Percentiles rank a stretch among this genome's conserved stretches.
Evolutionary conservation across 2,329 filamentous ascomycete genomes (phyloP).

Genomic region (Diaporthe citriasiana): DNA sequence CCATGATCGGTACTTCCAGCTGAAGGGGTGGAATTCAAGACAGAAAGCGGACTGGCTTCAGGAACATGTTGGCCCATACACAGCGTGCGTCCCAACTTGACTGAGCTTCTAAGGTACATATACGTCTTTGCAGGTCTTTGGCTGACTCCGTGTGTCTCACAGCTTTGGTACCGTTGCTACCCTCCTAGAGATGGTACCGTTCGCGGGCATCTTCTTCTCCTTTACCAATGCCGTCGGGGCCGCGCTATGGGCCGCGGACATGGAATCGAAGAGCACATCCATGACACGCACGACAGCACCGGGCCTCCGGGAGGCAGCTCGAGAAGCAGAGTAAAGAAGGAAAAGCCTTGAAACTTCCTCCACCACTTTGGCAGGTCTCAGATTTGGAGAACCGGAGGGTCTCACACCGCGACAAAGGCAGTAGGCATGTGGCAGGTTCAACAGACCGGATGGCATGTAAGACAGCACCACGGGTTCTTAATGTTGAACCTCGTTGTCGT

Average conservation of each 20-base stretch:
- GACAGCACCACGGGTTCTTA: neutral
- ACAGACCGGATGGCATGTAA: neutral
- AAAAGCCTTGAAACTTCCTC: neutral
- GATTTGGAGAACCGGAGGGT: neutral
- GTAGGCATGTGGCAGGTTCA: slow-evolving; percentile 7
- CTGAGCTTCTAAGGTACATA: neutral
- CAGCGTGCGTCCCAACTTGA: slow-evolving; percentile 72
- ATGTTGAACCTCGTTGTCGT: neutral
- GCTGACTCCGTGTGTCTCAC: slow-evolving; percentile 25
- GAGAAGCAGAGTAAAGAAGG: slow-evolving; percentile 61
- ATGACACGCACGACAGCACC: slow-evolving; percentile 68
- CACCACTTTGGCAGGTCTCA: neutral
- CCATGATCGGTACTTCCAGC: slow-evolving; percentile 83
- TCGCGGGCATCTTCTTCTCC: slow-evolving; percentile 85
- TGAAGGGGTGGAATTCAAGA: slow-evolving; percentile 83
- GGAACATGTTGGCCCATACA: slow-evolving; percentile 81
- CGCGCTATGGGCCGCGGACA: slow-evolving; percentile 93
- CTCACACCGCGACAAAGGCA: neutral
- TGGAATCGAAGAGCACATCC: slow-evolving; percentile 71
- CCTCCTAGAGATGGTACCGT: slow-evolving; percentile 85
- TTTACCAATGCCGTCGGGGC: slow-evolving; percentile 95
- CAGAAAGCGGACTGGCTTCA: slow-evolving; percentile 79
- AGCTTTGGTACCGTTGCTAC: slow-evolving; percentile 84
- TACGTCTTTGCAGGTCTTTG: neutral
- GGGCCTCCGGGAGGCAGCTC: slow-evolving; percentile 62